Conservation (phyloP, 2,329 filamentous ascomycete genomes). For the Sporothrix mexicana region DNA sequence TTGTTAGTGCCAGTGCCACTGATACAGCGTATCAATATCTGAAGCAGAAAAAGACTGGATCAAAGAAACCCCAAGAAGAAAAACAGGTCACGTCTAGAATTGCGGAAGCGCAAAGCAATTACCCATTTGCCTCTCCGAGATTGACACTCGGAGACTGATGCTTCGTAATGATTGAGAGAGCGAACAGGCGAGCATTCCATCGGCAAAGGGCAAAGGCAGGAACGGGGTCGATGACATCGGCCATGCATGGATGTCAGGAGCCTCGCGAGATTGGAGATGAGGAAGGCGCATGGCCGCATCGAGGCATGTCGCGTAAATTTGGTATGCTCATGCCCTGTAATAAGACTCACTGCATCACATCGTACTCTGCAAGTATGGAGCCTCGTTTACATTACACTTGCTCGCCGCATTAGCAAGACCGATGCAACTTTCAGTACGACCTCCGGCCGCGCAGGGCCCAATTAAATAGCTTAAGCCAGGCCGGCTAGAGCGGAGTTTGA, state of each 20-base stretch:
- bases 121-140: slow-evolving; percentile 7
- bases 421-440: slow-evolving; percentile 15
- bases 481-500: slow-evolving; percentile 1
- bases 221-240: neutral
- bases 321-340: neutral
- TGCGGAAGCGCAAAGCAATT: slow-evolving; percentile 4
- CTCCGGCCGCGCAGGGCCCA: neutral
- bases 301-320: neutral
- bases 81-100: neutral
- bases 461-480: neutral
- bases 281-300: slow-evolving; percentile 2
- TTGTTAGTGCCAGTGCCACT: neutral
- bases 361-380: neutral
- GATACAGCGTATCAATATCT: neutral
- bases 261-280: neutral
- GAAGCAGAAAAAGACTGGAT: neutral
- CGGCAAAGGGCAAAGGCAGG: neutral
- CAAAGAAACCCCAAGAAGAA: neutral
- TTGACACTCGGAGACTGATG: neutral
- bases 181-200: slow-evolving; percentile 1
- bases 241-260: neutral
- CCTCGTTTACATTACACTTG: neutral
- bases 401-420: slow-evolving; percentile 13
- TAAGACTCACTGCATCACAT: neutral
- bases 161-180: neutral